phyloP scores from a whole-genome alignment of 148 eudicot genomes.

The Fagopyrum homotropicum region DNA sequence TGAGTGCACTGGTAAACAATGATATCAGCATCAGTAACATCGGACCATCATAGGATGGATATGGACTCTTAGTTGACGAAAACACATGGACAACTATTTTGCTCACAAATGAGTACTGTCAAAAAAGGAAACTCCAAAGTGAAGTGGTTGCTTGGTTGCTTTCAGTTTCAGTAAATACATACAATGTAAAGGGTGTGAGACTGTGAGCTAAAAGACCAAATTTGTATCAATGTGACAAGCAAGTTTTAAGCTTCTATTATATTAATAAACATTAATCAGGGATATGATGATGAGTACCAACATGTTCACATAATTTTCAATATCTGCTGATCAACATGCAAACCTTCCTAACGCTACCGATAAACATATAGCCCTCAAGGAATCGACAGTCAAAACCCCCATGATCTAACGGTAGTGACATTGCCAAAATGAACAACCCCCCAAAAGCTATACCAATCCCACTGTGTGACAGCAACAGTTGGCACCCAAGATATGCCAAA shows the following conservation, averaged over 20 bases:
- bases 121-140: background rate
- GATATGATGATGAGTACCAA: background rate
- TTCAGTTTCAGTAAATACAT: background rate
- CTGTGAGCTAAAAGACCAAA: too few relatives aligned
- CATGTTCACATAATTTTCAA: background rate
- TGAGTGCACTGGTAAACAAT: background rate
- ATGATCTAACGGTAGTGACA: background rate
- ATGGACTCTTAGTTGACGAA: background rate
- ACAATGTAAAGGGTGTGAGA: background rate
- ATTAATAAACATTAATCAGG: background rate
- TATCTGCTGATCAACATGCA: too few relatives aligned
- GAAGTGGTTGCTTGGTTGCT: background rate
- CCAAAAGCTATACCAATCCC: background rate
- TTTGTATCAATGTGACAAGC: background rate
- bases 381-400: background rate
- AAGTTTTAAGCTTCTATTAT: too few relatives aligned
- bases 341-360: background rate
- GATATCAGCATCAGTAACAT: background rate
- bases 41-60: background rate
- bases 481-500: background rate
- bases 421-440: background rate
- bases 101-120: background rate
- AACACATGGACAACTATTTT: background rate
- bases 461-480: background rate
- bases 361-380: background rate